These are phyloP conservation scores for Epicoccum sorghinum DNA, from an alignment of 2,329 filamentous ascomycete species.

Conservation along the genomic window DNA sequence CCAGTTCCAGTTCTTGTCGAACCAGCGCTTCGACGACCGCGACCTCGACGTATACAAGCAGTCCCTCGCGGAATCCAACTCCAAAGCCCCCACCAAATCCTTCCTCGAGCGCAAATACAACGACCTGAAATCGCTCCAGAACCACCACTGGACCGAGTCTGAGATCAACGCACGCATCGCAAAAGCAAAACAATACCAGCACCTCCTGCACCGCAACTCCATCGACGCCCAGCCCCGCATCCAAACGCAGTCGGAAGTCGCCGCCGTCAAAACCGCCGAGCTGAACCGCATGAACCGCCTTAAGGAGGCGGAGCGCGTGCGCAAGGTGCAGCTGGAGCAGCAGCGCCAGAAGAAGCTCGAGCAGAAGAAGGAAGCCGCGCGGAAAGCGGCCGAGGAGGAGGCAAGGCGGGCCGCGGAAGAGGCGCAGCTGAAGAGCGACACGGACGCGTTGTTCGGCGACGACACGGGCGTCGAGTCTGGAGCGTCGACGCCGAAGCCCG, in stretches of 20 bases:
- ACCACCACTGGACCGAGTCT: slow-evolving; percentile 79
- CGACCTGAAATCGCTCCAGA: slow-evolving; percentile 79
- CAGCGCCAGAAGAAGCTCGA: slow-evolving; percentile 47
- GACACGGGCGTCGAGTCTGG: slow-evolving; percentile 49
- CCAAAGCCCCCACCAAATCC: slow-evolving; percentile 75
- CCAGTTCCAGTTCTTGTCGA: slow-evolving; percentile 89
- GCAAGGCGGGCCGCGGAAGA: slow-evolving; percentile 53
- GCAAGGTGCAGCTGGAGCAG: slow-evolving; percentile 86
- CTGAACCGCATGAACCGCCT: slow-evolving; percentile 85
- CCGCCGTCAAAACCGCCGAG: slow-evolving; percentile 82
- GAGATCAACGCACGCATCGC: slow-evolving; percentile 82
- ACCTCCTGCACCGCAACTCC: slow-evolving; percentile 67
- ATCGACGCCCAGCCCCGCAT: slow-evolving; percentile 64
- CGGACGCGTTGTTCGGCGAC: slow-evolving; percentile 55
- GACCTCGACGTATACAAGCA: slow-evolving; percentile 85
- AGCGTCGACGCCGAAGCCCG: slow-evolving; percentile 52
- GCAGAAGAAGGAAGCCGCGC: slow-evolving; percentile 52
- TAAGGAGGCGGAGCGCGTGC: slow-evolving; percentile 86
- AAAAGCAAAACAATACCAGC: slow-evolving; percentile 61
- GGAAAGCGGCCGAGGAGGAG: slow-evolving; percentile 55
- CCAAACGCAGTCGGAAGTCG: slow-evolving; percentile 61
- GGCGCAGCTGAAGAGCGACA: slow-evolving; percentile 33
- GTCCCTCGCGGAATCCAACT: slow-evolving; percentile 70
- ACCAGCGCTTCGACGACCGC: slow-evolving; percentile 79
- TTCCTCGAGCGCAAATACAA: slow-evolving; percentile 73